These are phyloP conservation scores for Xylaria sp. DNA, from an alignment of 2,329 filamentous ascomycete species.

Conservation along the genomic window DNA sequence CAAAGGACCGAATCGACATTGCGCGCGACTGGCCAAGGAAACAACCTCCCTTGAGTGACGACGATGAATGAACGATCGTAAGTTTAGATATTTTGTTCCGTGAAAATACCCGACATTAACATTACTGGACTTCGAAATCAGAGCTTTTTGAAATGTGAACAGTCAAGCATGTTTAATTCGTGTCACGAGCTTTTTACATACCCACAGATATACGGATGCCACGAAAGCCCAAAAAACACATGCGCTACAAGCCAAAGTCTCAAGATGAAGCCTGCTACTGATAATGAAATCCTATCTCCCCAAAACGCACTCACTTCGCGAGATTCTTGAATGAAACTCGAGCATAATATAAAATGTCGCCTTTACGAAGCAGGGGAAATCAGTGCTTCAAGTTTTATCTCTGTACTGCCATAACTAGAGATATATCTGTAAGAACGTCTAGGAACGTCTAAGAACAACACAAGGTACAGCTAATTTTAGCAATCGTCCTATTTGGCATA, in stretches of 20 bases:
- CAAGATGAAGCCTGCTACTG: background rate
- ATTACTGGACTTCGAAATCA: background rate
- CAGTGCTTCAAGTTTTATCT: no score
- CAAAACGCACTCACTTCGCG: background rate
- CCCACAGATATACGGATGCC: background rate
- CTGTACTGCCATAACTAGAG: no score
- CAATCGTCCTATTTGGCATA: background rate
- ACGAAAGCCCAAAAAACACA: background rate
- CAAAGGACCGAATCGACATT: slow-evolving; percentile 86
- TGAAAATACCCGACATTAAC: background rate
- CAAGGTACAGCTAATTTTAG: no score
- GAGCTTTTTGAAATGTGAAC: background rate
- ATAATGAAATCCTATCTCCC: background rate
- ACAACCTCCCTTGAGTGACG: slow-evolving; percentile 44
- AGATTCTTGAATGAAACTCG: no score
- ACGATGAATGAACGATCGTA: slow-evolving; percentile 41
- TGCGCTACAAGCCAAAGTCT: background rate
- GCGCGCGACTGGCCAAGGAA: slow-evolving; percentile 94
- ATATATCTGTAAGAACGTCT: no score
- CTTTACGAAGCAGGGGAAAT: no score
- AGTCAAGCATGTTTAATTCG: background rate
- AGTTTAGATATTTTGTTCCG: background rate
- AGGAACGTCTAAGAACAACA: no score
- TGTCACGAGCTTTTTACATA: background rate
- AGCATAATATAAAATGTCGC: no score